Evolutionary conservation across 1,284 basidiomycete species (phyloP).

Genomic region (Boletus sp.): DNA sequence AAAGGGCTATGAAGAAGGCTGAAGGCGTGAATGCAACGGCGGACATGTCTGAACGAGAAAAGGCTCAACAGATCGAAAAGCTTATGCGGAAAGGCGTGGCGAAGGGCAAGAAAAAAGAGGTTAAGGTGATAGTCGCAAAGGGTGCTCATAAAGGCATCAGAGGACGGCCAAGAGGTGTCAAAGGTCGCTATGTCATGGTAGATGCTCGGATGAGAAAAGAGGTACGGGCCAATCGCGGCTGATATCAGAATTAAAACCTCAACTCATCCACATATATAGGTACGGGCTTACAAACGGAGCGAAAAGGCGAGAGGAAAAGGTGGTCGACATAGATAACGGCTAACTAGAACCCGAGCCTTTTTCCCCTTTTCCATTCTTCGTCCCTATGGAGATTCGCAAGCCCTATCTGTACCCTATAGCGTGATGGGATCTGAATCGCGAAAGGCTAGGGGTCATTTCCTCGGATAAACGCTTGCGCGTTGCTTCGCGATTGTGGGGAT

Average conservation of each 20-base stretch:
- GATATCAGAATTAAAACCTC: slow-evolving; percentile 2
- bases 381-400: background rate
- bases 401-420: background rate
- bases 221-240: slow-evolving; percentile 37
- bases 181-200: slow-evolving; percentile 91
- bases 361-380: background rate
- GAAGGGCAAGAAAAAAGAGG: slow-evolving; percentile 72
- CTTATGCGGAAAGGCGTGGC: slow-evolving; percentile 79
- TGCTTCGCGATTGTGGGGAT: slow-evolving; percentile 19
- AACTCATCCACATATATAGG: no score
- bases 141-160: slow-evolving; percentile 87
- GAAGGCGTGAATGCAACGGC: slow-evolving; percentile 89
- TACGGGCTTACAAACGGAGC: slow-evolving; percentile 65
- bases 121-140: slow-evolving; percentile 90
- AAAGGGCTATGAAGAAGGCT: slow-evolving; percentile 95
- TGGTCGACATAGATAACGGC: slow-evolving; percentile 32
- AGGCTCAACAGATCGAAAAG: slow-evolving; percentile 91
- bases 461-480: slow-evolving; percentile 7
- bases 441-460: slow-evolving; percentile 10
- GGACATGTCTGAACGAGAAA: slow-evolving; percentile 92
- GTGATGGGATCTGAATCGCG: no score
- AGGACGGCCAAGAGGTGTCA: slow-evolving; percentile 94
- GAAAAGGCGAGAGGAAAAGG: slow-evolving; percentile 66
- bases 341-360: background rate
- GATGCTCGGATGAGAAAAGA: slow-evolving; percentile 85